Conservation (phyloP, 345 rosid species). For the Cardamine chenopodiifolia region DNA sequence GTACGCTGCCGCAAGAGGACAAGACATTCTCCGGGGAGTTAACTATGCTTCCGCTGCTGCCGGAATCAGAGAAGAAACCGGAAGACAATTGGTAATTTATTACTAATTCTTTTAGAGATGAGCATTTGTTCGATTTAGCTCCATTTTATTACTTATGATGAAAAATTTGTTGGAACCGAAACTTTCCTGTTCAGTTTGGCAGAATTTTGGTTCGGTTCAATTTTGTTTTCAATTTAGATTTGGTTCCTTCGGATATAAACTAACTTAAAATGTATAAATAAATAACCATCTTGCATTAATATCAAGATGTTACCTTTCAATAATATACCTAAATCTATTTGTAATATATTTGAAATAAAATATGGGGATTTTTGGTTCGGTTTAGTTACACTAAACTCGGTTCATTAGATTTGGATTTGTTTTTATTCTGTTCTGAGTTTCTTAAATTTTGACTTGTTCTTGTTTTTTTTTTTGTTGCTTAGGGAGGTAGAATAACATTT, state of each 20-base stretch:
- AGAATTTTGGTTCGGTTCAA: not conserved
- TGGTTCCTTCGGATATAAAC: not conserved
- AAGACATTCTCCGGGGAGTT: conserved; percentile 60
- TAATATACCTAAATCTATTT: not conserved
- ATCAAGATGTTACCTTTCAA: not conserved
- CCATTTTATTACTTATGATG: not conserved
- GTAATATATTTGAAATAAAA: too few relatives aligned
- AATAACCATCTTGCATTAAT: not conserved
- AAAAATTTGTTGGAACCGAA: not conserved
- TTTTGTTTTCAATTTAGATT: not conserved
- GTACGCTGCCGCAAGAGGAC: conserved; percentile 57
- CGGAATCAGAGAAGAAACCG: conserved; percentile 85
- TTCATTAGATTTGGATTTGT: not conserved
- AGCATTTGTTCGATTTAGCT: not conserved
- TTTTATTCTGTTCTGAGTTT: too few relatives aligned
- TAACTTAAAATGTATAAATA: not conserved
- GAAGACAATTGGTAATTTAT: conserved; percentile 61
- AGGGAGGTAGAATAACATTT: conserved; percentile 82
- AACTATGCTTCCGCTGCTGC: conserved; percentile 92
- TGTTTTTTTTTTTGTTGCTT: not conserved
- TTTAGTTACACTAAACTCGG: not conserved
- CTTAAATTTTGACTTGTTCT: not conserved
- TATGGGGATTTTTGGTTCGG: not conserved
- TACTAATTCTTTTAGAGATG: too few relatives aligned
- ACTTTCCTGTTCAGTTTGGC: not conserved